phyloP scores from a whole-genome alignment of 768 basidiomycete genomes.

The Psilocybe tampanensis region DNA sequence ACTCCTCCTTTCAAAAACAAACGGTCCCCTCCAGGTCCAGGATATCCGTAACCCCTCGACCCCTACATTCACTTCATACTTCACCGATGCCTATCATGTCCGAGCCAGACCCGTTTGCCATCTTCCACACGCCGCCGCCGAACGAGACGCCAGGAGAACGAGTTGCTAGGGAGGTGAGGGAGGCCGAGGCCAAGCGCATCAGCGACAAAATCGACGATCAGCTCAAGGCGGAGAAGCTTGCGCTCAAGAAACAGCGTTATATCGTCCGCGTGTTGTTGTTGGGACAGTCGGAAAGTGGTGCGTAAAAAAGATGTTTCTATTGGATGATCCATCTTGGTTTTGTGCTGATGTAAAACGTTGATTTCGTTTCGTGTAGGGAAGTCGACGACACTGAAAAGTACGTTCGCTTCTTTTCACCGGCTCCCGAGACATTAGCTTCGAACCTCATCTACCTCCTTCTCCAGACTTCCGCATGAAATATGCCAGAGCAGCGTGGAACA shows the following conservation, averaged over 20 bases:
- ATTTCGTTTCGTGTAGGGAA: constrained; percentile 41
- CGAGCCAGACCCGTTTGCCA: constrained; percentile 57
- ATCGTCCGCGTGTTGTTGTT: constrained; percentile 55
- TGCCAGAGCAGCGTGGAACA: constrained; percentile 59
- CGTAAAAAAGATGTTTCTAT: too few species aligned
- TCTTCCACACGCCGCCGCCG: constrained; percentile 57
- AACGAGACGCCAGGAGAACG: constrained; percentile 55
- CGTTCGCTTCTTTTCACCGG: constrained; percentile 15
- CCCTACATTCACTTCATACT: too few species aligned
- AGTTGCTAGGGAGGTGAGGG: constrained; percentile 33
- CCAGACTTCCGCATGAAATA: constrained; percentile 73
- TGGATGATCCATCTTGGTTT: too few species aligned
- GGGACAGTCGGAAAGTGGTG: constrained; percentile 64
- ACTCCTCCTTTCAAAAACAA: too few species aligned
- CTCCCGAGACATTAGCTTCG: not conserved
- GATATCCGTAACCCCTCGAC: too few species aligned
- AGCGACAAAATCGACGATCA: constrained; percentile 64
- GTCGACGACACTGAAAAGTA: constrained; percentile 63
- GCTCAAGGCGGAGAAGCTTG: constrained; percentile 44
- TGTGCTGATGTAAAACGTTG: not conserved
- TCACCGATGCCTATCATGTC: too few species aligned
- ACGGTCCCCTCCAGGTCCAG: too few species aligned
- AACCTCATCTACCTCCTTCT: not conserved
- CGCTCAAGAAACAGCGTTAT: constrained; percentile 46
- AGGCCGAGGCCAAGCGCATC: constrained; percentile 59